Conservation (phyloP, 106 monocot genomes). For the Dendrobium officinale region DNA sequence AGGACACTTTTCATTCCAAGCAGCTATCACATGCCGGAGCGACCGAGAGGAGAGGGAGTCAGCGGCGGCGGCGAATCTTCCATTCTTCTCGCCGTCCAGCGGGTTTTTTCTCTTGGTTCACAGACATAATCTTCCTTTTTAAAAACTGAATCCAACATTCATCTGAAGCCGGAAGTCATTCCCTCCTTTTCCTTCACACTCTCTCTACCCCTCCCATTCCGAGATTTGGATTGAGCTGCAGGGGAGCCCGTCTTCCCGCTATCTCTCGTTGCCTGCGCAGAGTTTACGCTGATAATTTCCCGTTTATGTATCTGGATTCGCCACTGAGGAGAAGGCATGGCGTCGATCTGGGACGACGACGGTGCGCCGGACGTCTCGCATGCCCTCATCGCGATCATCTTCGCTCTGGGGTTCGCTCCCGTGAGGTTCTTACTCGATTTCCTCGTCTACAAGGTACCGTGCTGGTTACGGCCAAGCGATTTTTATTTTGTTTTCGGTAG, state of each 20-base stretch:
- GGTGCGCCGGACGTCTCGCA: conserved; percentile 1
- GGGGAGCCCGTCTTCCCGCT: background rate
- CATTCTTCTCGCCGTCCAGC: background rate
- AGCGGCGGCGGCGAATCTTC: background rate
- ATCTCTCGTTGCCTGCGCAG: background rate
- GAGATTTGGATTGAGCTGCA: background rate
- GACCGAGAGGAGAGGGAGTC: background rate
- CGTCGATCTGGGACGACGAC: background rate
- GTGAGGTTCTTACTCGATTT: conserved; percentile 5
- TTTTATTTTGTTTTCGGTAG: background rate
- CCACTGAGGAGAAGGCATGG: background rate
- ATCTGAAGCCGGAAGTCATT: background rate
- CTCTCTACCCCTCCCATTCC: background rate
- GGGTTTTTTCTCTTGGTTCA: background rate
- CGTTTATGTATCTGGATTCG: background rate
- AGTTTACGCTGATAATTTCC: background rate
- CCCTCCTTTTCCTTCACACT: background rate
- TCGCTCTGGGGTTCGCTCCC: background rate
- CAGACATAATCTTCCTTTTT: background rate
- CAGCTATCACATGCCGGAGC: no score
- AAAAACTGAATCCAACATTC: background rate
- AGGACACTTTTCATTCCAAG: no score
- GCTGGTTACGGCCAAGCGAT: background rate
- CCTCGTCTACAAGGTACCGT: conserved; percentile 10
- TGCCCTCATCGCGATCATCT: background rate